A percentile compares a stretch with the other conserved stretches of the same genome.
Conservation (phyloP, 179 eudicot species). For the Nepenthes alata region DNA sequence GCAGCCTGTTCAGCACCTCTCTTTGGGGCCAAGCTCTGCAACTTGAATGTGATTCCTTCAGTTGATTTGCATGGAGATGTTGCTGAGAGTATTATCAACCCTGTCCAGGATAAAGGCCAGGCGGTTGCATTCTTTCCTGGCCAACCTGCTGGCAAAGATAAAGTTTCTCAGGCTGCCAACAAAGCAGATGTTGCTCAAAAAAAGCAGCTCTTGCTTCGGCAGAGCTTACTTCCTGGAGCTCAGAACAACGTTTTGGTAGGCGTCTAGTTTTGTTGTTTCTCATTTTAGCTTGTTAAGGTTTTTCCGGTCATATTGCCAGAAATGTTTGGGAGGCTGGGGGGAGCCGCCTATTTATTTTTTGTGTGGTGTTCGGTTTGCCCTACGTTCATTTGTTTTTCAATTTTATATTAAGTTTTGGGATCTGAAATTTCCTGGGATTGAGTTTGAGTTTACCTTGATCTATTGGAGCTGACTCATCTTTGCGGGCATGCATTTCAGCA, state of each 20-base stretch:
- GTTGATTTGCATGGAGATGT: conserved; percentile 45
- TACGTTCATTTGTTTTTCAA: no score
- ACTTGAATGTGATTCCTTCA: conserved; percentile 53
- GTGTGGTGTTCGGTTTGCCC: no score
- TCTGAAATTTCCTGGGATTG: no score
- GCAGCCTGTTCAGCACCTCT: conserved; percentile 49
- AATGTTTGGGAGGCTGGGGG: no score
- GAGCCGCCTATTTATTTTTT: no score
- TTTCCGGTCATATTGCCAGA: no score
- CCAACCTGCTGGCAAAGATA: conserved; percentile 46
- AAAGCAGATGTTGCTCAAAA: conserved; percentile 51
- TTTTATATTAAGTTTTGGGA: no score
- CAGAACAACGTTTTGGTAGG: conserved; percentile 66
- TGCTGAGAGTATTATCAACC: conserved; percentile 27
- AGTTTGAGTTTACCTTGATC: no score
- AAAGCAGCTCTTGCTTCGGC: conserved; percentile 66
- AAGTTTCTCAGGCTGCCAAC: conserved; percentile 30
- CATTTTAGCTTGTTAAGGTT: neutral
- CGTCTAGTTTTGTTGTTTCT: neutral
- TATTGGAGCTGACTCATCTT: neutral
- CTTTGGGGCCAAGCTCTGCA: conserved; percentile 63
- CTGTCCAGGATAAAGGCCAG: conserved; percentile 59
- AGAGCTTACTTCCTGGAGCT: conserved; percentile 57
- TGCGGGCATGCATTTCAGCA: conserved; percentile 26
- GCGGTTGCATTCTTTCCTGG: conserved; percentile 45